Base-by-base conservation (phyloP, 257 asterid species). In the Jacaranda copaia region DNA sequence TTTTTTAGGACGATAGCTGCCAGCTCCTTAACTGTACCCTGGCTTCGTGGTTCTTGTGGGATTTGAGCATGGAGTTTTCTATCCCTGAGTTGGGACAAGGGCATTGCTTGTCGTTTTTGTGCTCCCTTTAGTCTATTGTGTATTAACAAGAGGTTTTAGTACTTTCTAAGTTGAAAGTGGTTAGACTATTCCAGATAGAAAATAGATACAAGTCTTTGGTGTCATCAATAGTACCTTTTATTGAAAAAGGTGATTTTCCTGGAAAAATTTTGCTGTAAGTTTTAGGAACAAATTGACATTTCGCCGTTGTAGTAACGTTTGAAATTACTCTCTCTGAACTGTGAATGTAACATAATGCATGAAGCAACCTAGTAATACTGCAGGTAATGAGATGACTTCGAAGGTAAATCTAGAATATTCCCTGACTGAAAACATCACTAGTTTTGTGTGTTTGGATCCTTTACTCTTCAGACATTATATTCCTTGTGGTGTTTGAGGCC, bases 371-470 rank as follows among this genome's bases (percentile, higher is more conserved):
- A 6, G 16, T 68, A 36, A 46, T 32, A 4, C 18, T 56, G 20
- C 45, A 18, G 66, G 60, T 55, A 32, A 20, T 3, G 7, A 6
- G 48, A 25, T 65, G 5, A 20, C 45, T 39, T 5, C 42, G 5
- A 39, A 20, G 13, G 57, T 39, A 42, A 18, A 52, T 38, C 36
- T 8, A n/a, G 32, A 39, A 52, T 10, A 0, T 8, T 6, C 16
- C 36, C 56, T 71, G 13, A 49, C 38, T 3, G n/a, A 5, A 8
- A 10, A n/a, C 7, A 59, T 35, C 42, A 25, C 9, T 43, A 3
- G 32, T 25, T 43, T 15, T 16, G 69, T 43, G 58, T 38, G 39
- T 58, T 73, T 73, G 14, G 52, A 58, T 72, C 59, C 25, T 43
- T 58, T 14, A 14, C 69, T 32, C 68, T 58, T 56, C 77, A 13